These are phyloP conservation scores for Ceratobasidium sp. DNA, from an alignment of 1,284 basidiomycete species.

Conservation along the genomic window DNA sequence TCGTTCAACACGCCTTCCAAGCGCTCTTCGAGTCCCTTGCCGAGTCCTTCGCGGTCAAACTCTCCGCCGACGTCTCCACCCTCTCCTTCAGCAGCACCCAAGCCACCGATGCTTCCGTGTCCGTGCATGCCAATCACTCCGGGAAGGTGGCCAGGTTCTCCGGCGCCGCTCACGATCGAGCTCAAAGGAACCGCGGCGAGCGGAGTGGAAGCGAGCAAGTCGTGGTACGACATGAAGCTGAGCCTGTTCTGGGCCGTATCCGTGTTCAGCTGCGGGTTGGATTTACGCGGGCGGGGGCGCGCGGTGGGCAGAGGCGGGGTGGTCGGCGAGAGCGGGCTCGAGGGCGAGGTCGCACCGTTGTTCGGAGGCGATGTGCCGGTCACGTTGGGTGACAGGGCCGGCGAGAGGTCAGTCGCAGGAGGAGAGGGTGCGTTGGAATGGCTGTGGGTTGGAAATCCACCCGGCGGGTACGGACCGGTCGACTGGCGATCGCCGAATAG, in stretches of 20 bases:
- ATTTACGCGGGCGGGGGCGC: slow-evolving; percentile 15
- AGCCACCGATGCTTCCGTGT: background rate
- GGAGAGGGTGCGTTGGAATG: background rate
- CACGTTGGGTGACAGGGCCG: background rate
- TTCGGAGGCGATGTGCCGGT: background rate
- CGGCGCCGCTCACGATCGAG: slow-evolving; percentile 21
- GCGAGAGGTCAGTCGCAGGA: slow-evolving; percentile 1
- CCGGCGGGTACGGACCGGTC: slow-evolving; percentile 11
- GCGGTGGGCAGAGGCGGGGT: slow-evolving; percentile 19
- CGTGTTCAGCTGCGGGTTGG: slow-evolving; percentile 20
- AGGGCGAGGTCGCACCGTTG: background rate
- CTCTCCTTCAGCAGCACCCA: slow-evolving; percentile 6
- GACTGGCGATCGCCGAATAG: slow-evolving; percentile 13
- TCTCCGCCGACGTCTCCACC: slow-evolving; percentile 37
- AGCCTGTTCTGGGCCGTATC: slow-evolving; percentile 36
- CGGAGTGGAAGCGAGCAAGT: slow-evolving; percentile 38
- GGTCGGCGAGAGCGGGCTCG: background rate
- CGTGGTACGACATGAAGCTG: slow-evolving; percentile 40
- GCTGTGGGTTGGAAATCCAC: background rate
- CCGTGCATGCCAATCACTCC: slow-evolving; percentile 34
- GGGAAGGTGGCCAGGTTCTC: slow-evolving; percentile 32
- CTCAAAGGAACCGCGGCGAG: slow-evolving; percentile 33
- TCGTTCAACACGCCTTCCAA: slow-evolving; percentile 35
- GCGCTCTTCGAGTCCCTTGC: slow-evolving; percentile 37
- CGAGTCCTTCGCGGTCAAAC: slow-evolving; percentile 38